phyloP scores from a whole-genome alignment of 495 filamentous ascomycete genomes.

The Penicillium manginii region DNA sequence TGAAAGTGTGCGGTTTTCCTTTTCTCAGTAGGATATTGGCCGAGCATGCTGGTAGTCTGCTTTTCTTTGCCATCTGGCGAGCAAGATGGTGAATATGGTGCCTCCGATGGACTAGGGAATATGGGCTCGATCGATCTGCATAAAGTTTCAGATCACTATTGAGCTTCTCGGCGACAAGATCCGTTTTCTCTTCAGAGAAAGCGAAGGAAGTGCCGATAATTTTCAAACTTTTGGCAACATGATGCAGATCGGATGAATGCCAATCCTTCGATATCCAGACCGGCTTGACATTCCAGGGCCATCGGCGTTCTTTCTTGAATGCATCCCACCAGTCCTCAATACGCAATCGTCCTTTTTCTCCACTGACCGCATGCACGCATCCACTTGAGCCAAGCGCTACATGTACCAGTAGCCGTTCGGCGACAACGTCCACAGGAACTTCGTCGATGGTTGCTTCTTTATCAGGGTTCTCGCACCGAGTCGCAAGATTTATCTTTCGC shows the following conservation, averaged over 20 bases:
- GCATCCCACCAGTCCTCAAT: constrained; percentile 31
- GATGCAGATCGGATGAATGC: constrained; percentile 33
- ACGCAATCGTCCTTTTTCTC: constrained; percentile 22
- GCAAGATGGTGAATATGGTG: constrained; percentile 30
- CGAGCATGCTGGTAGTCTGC: constrained; percentile 18
- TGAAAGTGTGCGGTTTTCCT: constrained; percentile 15
- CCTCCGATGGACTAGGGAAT: constrained; percentile 23
- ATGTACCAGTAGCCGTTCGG: constrained; percentile 32
- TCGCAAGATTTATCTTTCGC: constrained; percentile 21
- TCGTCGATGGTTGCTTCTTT: constrained; percentile 35
- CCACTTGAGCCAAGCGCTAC: constrained; percentile 25
- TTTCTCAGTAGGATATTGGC: constrained; percentile 24
- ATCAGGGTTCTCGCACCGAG: constrained; percentile 24
- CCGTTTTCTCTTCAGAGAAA: constrained; percentile 31
- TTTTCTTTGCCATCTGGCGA: constrained; percentile 24
- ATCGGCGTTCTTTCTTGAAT: constrained; percentile 26
- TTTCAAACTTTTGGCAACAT: constrained; percentile 27
- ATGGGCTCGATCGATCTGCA: constrained; percentile 30
- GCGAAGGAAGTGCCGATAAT: constrained; percentile 35
- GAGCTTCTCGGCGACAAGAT: constrained; percentile 14
- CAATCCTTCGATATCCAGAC: constrained; percentile 31
- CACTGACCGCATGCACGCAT: constrained; percentile 36
- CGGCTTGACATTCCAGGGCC: constrained; percentile 28
- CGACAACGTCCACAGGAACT: constrained; percentile 40
- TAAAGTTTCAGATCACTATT: constrained; percentile 22